Evolutionary conservation across 1,284 basidiomycete genomes (phyloP), one percentile per base, ranked within the genome.

Genomic region (Cutaneotrichosporon curvatum): DNA sequence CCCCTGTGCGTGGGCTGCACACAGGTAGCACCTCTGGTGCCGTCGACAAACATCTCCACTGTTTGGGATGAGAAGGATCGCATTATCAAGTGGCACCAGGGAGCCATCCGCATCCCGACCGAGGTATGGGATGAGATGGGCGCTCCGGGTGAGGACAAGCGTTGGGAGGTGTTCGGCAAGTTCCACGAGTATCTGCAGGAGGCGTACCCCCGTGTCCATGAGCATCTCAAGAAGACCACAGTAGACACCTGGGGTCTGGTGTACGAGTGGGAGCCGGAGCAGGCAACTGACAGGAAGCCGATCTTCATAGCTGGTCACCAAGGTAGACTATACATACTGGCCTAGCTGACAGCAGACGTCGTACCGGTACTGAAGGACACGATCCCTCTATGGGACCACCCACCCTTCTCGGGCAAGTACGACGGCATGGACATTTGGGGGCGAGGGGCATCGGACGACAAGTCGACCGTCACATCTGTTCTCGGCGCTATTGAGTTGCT

Each of bases 331-430:
- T 59, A 38, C 60, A 74, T 38, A 72, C 76, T n/a, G 56, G 68
- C 67, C 5, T 70, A 77, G 45, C 61, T 78, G n/a, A 56, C 76
- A 18, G 67, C 69, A 25, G 75, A 72, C 47, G 78, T 77, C 7
- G 79, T 80, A 2, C 79, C 80, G 6, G 79, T 79, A 2, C 74
- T 82, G 45, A 73, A 75, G 15, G 65, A 75, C 40, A 77, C 79
- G 4, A 62, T 75, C 9, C 70, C 73, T 45, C 62, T 75, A 39
- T 84, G 82, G 82, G 71, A 61, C 1, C 71, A 82, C 48, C 77
- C 76, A 4, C 81, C 46, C 16, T 48, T 48, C 46, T 42, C 46
- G 16, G 46, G 40, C 31, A 48, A 58, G 52, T 67, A 61, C 50
- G 69, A 72, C 42, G 69, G 61, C 4, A 56, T 47, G 16, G 66